phyloP scores from a whole-genome alignment of 2,329 filamentous ascomycete species.

The Penicillium sp. region DNA sequence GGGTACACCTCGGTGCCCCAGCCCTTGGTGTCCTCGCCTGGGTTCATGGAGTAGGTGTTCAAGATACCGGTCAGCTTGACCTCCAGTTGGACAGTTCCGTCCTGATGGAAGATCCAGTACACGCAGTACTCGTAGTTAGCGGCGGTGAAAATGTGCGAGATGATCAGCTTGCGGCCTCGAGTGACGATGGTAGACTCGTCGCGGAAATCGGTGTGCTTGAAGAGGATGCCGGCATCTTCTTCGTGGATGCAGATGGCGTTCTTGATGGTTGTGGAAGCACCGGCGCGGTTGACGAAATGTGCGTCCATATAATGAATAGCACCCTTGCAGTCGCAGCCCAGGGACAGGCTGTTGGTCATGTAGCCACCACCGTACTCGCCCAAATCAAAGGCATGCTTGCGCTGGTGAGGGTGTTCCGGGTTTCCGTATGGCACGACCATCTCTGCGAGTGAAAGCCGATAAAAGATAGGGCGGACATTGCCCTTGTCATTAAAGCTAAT shows the following conservation, averaged over 20 bases:
- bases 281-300: constrained; percentile 74
- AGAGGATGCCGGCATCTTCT: constrained; percentile 85
- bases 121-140: constrained; percentile 93
- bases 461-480: constrained; percentile 74
- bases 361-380: constrained; percentile 50
- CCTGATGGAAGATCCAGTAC: constrained; percentile 89
- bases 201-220: constrained; percentile 93
- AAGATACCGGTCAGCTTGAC: constrained; percentile 89
- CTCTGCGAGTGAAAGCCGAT: constrained; percentile 82
- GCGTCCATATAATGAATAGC: constrained; percentile 90
- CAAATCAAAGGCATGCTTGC: constrained; percentile 49
- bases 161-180: constrained; percentile 76
- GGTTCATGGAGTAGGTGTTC: constrained; percentile 82
- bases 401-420: constrained; percentile 49
- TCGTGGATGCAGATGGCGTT: constrained; percentile 96
- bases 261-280: constrained; percentile 76
- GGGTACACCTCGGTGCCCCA: constrained; percentile 93
- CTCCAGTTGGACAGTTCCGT: constrained; percentile 87
- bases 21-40: constrained; percentile 75
- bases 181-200: constrained; percentile 86
- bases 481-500: constrained; percentile 87
- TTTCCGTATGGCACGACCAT: constrained; percentile 81
- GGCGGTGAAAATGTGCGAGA: constrained; percentile 91
- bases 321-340: constrained; percentile 46
- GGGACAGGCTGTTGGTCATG: constrained; percentile 49